A percentile compares a stretch with the other conserved stretches of the same genome.
Evolutionary conservation across 148 eudicot genomes (phyloP).

Genomic region (Diospyros lotus): DNA sequence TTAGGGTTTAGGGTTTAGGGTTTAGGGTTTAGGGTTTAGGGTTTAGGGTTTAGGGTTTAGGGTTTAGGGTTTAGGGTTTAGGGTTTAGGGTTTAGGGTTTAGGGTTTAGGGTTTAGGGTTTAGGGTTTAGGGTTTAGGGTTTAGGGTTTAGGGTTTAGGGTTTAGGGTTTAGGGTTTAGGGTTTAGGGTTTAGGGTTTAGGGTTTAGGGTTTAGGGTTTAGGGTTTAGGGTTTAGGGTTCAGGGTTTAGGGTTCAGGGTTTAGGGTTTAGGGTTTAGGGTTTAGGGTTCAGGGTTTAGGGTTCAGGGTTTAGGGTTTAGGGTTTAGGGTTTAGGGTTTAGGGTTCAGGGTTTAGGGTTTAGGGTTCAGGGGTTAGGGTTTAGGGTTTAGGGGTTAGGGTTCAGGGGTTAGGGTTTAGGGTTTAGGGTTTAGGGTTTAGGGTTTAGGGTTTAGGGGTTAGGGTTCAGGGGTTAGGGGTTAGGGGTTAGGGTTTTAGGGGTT

Average conservation of each 20-base stretch:
- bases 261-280: constrained; percentile 1
- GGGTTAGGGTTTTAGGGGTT: background rate
- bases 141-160: background rate
- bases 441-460: background rate
- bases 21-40: constrained; percentile 1
- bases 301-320: background rate
- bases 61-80: constrained; percentile 1
- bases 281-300: background rate
- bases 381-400: background rate
- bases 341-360: background rate
- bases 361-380: background rate
- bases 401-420: background rate
- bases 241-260: background rate
- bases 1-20: constrained; percentile 1
- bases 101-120: constrained; percentile 1
- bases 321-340: constrained; percentile 1
- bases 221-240: background rate
- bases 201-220: constrained; percentile 1
- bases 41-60: background rate
- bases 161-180: constrained; percentile 1
- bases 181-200: background rate
- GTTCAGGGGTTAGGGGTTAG: background rate
- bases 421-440: constrained; percentile 1
- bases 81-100: constrained; percentile 1
- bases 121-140: constrained; percentile 1